A percentile compares a stretch with the other conserved stretches of the same genome.
Evolutionary conservation across 495 filamentous ascomycete genomes (phyloP).

Genomic region (Jackrogersella minutella): DNA sequence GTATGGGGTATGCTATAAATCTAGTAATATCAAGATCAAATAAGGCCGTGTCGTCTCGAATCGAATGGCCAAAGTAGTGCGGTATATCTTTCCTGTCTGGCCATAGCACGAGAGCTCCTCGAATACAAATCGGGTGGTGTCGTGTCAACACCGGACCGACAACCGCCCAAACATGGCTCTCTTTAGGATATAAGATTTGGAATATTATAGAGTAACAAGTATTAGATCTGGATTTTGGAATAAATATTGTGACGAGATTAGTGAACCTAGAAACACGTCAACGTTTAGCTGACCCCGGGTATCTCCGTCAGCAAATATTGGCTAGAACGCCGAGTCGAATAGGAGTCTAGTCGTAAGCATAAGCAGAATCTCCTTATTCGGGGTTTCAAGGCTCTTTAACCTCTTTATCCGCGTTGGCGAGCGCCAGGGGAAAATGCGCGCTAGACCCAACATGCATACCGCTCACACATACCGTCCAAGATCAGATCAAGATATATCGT

Average conservation of each 20-base stretch:
- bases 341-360: constrained; percentile 11
- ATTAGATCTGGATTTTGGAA: constrained; percentile 2
- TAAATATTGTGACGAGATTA: neutral
- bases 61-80: neutral
- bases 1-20: neutral
- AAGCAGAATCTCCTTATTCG: constrained; percentile 20
- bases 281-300: constrained; percentile 22
- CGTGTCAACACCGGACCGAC: constrained; percentile 10
- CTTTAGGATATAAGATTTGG: neutral
- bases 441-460: constrained; percentile 17
- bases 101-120: neutral
- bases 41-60: neutral
- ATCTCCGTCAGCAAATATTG: constrained; percentile 19
- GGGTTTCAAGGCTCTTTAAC: constrained; percentile 37
- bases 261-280: constrained; percentile 22
- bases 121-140: neutral
- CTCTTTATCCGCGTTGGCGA: constrained; percentile 45
- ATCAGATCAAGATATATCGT: constrained; percentile 14
- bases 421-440: constrained; percentile 30
- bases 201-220: neutral
- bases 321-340: constrained; percentile 21
- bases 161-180: constrained; percentile 11
- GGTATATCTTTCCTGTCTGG: neutral
- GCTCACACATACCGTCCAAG: constrained; percentile 19
- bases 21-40: too few relatives aligned